Conservation (phyloP, 2,329 filamentous ascomycete genomes). For the Claviceps africana region DNA sequence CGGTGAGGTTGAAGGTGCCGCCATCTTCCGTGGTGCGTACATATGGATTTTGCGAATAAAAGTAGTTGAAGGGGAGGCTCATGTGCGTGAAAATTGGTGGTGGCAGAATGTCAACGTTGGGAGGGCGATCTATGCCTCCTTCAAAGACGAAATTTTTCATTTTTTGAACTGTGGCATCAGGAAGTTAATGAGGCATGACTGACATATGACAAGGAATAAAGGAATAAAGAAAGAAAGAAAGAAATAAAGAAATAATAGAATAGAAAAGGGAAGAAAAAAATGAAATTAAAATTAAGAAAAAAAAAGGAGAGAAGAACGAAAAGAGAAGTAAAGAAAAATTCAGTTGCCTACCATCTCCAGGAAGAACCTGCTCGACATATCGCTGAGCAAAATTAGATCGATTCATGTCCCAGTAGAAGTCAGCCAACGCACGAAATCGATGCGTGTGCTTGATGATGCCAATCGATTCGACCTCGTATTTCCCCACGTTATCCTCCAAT, state of each 20-base stretch:
- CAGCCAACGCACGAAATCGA: constrained; percentile 73
- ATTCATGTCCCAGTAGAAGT: constrained; percentile 69
- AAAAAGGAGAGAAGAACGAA: not conserved
- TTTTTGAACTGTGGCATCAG: constrained; percentile 26
- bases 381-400: constrained; percentile 55
- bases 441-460: constrained; percentile 68
- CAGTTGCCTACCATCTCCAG: constrained; percentile 48
- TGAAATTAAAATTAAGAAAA: too few species aligned
- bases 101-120: constrained; percentile 58
- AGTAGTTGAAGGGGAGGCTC: constrained; percentile 60
- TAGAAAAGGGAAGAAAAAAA: too few species aligned
- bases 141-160: constrained; percentile 52
- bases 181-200: not conserved
- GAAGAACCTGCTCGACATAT: constrained; percentile 56
- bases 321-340: not conserved
- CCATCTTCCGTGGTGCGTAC: constrained; percentile 49
- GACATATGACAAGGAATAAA: not conserved
- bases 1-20: constrained; percentile 43
- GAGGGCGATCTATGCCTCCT: constrained; percentile 42
- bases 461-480: constrained; percentile 54
- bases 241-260: not conserved
- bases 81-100: constrained; percentile 67
- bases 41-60: constrained; percentile 75
- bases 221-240: not conserved
- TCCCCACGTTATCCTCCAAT: constrained; percentile 54